phyloP scores from a whole-genome alignment of 352 stramenopile species.

The Thalassiosira hispida region DNA sequence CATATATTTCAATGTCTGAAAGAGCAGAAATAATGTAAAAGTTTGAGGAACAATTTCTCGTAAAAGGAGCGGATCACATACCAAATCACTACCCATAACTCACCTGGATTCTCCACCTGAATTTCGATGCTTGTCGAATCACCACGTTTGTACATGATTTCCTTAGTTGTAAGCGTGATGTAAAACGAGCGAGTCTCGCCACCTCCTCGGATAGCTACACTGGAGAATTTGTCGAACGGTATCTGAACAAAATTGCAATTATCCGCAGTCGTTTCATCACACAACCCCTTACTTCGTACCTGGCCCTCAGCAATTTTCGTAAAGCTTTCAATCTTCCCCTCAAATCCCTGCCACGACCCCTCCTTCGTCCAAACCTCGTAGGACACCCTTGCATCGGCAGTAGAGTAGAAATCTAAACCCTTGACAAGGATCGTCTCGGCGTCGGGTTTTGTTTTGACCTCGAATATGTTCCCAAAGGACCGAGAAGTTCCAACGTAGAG shows the following conservation, averaged over 20 bases:
- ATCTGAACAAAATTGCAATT: conserved; percentile 19
- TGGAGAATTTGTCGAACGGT: conserved; percentile 8
- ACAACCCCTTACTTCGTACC: background rate
- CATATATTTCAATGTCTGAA: conserved; percentile 26
- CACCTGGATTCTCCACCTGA: background rate
- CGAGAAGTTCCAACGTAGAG: conserved; percentile 6
- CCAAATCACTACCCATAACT: background rate
- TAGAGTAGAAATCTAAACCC: conserved; percentile 15
- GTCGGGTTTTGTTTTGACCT: conserved; percentile 10
- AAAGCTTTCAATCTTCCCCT: background rate
- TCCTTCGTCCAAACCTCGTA: conserved; percentile 34
- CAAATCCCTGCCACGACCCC: conserved; percentile 19
- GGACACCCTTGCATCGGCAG: background rate
- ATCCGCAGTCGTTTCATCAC: background rate
- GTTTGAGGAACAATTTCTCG: conserved; percentile 1
- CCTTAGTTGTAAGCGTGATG: conserved; percentile 8
- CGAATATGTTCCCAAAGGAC: conserved; percentile 16
- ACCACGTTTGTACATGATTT: background rate
- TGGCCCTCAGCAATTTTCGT: background rate
- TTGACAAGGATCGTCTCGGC: conserved; percentile 4
- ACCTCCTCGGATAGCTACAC: background rate
- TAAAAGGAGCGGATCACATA: no score
- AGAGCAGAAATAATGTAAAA: no score
- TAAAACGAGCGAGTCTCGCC: conserved; percentile 3
- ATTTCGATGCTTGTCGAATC: background rate